Conservation (phyloP, 768 basidiomycete species). For the Mycena albidolilacea region DNA sequence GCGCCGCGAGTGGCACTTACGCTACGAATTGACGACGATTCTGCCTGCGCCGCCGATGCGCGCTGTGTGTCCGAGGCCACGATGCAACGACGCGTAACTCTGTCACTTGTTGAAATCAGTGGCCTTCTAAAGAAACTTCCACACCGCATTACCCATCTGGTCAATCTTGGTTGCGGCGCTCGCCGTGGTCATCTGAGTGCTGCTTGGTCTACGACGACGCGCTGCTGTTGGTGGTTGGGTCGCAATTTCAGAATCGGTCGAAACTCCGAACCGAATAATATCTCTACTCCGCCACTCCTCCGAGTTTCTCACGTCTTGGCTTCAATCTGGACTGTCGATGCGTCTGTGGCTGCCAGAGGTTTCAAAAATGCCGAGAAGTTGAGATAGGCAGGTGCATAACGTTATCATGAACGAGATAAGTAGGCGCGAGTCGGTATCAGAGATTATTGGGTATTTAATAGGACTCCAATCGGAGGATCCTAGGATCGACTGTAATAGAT, state of each 20-base stretch:
- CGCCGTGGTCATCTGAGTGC: conserved; percentile 19
- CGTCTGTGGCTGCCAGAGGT: background rate
- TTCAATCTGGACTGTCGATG: background rate
- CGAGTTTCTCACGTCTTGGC: conserved; percentile 35
- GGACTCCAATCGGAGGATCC: background rate
- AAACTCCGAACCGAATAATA: conserved; percentile 27
- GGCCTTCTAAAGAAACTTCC: conserved; percentile 31
- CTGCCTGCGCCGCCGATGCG: conserved; percentile 26
- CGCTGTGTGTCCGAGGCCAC: conserved; percentile 35
- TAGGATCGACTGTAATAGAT: background rate
- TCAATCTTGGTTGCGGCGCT: conserved; percentile 9
- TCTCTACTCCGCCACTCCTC: conserved; percentile 14
- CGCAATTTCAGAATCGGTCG: conserved; percentile 4
- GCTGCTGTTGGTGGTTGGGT: conserved; percentile 14
- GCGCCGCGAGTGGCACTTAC: conserved; percentile 19
- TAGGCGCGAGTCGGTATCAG: background rate
- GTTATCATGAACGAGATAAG: background rate
- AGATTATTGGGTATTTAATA: background rate
- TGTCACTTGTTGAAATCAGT: conserved; percentile 30
- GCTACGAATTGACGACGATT: conserved; percentile 20
- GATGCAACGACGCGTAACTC: conserved; percentile 39
- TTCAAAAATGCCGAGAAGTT: background rate
- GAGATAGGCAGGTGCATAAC: background rate
- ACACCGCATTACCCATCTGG: conserved; percentile 15
- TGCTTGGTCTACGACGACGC: background rate